phyloP scores from a whole-genome alignment of 495 filamentous ascomycete species.

The Rostrohypoxylon terebratum region DNA sequence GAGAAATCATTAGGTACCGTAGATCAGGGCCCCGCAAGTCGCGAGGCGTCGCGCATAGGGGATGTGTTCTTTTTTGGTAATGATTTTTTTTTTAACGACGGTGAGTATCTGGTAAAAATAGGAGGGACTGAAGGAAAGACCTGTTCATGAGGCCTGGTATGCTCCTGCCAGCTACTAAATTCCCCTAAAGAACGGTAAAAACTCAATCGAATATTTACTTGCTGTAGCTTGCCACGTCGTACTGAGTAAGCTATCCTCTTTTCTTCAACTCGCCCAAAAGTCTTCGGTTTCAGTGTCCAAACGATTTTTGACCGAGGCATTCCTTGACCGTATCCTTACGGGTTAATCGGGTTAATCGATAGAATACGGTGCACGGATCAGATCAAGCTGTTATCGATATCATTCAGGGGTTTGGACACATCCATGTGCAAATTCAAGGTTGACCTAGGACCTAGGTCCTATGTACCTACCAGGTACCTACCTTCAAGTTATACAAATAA shows the following conservation, averaged over 20 bases:
- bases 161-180: background rate
- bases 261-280: slow-evolving; percentile 5
- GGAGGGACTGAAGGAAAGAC: slow-evolving; percentile 12
- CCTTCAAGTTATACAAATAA: background rate
- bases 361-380: slow-evolving; percentile 2
- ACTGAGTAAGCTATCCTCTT: background rate
- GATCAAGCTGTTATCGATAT: background rate
- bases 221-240: slow-evolving; percentile 11
- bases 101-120: background rate
- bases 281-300: slow-evolving; percentile 16
- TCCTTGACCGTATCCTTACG: background rate
- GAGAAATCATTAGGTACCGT: slow-evolving; percentile 36
- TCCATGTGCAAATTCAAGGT: background rate
- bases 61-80: background rate
- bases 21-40: slow-evolving; percentile 29
- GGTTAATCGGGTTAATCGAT: slow-evolving; percentile 1
- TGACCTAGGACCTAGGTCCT: background rate
- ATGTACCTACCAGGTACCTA: background rate
- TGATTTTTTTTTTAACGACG: slow-evolving; percentile 3
- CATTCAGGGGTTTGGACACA: background rate
- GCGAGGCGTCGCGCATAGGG: slow-evolving; percentile 32
- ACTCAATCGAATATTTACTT: background rate
- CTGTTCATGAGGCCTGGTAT: slow-evolving; percentile 8
- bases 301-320: slow-evolving; percentile 41
- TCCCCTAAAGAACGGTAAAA: background rate